These are phyloP conservation scores for Mesembryanthemum crystallinum DNA, from an alignment of 148 eudicot genomes.

Conservation along the genomic window DNA sequence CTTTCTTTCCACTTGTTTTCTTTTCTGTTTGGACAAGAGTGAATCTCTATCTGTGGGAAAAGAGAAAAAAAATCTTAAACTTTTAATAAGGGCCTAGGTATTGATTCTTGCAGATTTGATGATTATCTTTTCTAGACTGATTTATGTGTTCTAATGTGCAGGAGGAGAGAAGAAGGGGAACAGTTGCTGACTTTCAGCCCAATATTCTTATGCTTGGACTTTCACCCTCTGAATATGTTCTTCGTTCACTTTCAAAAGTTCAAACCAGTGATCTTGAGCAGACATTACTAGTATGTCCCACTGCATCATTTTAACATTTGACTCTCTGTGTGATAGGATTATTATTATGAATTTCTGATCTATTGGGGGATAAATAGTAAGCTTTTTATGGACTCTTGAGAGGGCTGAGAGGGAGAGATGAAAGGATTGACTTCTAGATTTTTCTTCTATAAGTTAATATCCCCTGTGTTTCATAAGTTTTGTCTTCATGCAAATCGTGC, in stretches of 20 bases:
- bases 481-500: too few species aligned
- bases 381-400: too few species aligned
- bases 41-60: neutral
- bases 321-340: too few species aligned
- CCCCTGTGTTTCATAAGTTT: too few species aligned
- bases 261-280: constrained; percentile 93
- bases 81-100: neutral
- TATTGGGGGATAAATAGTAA: too few species aligned
- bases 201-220: constrained; percentile 82
- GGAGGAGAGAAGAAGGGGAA: constrained; percentile 75
- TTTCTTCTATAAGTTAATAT: too few species aligned
- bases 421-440: too few species aligned
- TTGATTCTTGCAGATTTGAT: neutral
- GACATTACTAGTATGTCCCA: constrained; percentile 67
- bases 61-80: neutral
- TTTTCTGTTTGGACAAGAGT: too few species aligned
- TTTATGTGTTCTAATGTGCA: constrained; percentile 28
- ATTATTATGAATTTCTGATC: too few species aligned
- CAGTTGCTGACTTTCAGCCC: constrained; percentile 52
- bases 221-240: constrained; percentile 79
- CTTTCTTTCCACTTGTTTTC: neutral
- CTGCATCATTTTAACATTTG: neutral
- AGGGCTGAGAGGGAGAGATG: too few species aligned
- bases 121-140: neutral
- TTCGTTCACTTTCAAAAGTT: constrained; percentile 79